Evolutionary conservation across 495 filamentous ascomycete species (phyloP), one percentile per base, ranked within the genome.

Genomic region (Stereocaulon alpinum): DNA sequence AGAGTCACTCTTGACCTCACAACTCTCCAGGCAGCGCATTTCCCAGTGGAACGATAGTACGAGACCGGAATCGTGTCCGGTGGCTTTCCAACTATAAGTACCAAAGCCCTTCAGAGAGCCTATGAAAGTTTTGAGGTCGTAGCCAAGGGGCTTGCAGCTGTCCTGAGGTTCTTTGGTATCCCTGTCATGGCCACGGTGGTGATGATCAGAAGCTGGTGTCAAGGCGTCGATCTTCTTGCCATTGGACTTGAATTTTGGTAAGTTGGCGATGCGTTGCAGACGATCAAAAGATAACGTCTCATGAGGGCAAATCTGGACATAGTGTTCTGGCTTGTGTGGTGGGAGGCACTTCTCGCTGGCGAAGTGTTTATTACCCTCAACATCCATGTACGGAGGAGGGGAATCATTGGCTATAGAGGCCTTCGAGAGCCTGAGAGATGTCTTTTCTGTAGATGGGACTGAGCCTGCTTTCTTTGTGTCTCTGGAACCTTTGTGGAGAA

Each of bases 11-110:
- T 53, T 49, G 47, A 18, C 22, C 34, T 48, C 34, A 9, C 14
- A 10, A 6, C 12, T n/a, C 3, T 51, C 47, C 22, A 59, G 27
- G 15, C 24, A 44, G 4, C 40, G 43, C 29, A 59, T 49, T 2
- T 59, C 48, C 57, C 57, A 59, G 14, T 59, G 22, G 40, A 59
- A 59, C 15, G 20, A 44, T 4, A 59, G 57, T 5, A 43, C 6
- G 18, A 53, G 12, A 27, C 34, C 34, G 5, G 29, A 40, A 9
- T 17, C 11, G 4, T 15, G 34, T 22, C 40, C 54, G 11, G 11
- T 34, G 27, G 29, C 17, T 12, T 50, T 27, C 30, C 24, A 53
- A 15, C 37, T 15, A 15, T 43, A 59, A 18, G 48, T 53, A 12
- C 57, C 57, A 6, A 53, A 59, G 14, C 57, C 57, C 27, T 41